A percentile compares a stretch with the other conserved stretches of the same genome.
These are phyloP conservation scores for Exophiala aquamarina DNA, from an alignment of 2,329 filamentous ascomycete genomes.

Conservation along the genomic window DNA sequence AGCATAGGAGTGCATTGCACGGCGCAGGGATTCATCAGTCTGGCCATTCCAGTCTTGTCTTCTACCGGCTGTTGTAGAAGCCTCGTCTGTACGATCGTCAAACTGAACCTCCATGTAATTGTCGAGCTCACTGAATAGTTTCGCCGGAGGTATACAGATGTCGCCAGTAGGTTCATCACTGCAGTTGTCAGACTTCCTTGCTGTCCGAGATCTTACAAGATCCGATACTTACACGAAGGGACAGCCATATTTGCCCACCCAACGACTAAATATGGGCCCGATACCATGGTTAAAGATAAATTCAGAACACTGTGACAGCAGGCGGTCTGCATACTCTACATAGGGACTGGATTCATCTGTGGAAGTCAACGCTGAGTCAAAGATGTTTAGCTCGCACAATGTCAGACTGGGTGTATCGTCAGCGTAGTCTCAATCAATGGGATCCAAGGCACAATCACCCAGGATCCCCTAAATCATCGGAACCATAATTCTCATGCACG, in stretches of 20 bases:
- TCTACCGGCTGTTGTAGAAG: not conserved
- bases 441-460: too few species aligned
- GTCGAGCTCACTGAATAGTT: constrained; percentile 6
- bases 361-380: not conserved
- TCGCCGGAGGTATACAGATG: constrained; percentile 2
- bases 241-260: constrained; percentile 43
- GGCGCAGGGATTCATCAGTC: constrained; percentile 27
- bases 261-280: constrained; percentile 42
- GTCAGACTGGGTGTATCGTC: too few species aligned
- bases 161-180: constrained; percentile 8
- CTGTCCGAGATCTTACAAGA: not conserved
- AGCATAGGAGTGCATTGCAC: constrained; percentile 29
- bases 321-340: not conserved
- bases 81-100: not conserved
- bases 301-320: constrained; percentile 6
- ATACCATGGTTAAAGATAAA: constrained; percentile 38
- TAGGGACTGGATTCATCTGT: not conserved
- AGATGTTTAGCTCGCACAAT: not conserved
- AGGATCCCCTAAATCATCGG: too few species aligned
- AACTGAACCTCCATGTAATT: constrained; percentile 1
- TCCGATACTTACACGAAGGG: constrained; percentile 39
- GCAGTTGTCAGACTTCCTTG: not conserved
- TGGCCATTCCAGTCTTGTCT: constrained; percentile 19
- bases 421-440: too few species aligned
- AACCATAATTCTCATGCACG: too few species aligned